Base-by-base conservation (phyloP, 2,329 filamentous ascomycete species). In the Fusarium nematophilum region DNA sequence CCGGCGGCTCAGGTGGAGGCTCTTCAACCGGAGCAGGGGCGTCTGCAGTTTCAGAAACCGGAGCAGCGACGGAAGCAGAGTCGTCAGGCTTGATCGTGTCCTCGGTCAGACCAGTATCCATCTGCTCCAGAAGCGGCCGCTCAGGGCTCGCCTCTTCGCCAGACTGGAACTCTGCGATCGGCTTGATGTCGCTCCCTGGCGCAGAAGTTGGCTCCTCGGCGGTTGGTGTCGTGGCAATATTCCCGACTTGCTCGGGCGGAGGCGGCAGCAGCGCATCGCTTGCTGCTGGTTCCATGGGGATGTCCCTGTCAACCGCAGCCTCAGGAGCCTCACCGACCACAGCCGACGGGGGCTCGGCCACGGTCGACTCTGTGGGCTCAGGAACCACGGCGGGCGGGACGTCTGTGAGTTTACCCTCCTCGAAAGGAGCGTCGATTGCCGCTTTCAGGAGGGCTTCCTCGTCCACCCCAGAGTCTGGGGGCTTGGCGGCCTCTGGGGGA, bases 171-270 rank as follows among this genome's bases (percentile, higher is more conserved):
- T 70, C 71, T 6, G 69, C 66, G n/a, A 60, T 59, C n/a, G 57
- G 48, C 43, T 71, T 73, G 6, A 68, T 60, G 14, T 66, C 70
- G 9, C 51, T 55, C 14, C 72, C 70, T 6, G 65, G 64, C 0
- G 47, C 61, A 27, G 69, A 70, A 9, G 65, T 62, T 6, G 59
- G 55, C 3, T 70, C 67, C 3, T 74, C 72, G 13, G 68, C 59
- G 44, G 68, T 72, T 4, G 76, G 75, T 1, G 66, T 66, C 6
- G 72, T 72, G 9, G 71, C 65, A 47, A 78, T 78, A 13, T 78
- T 78, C 23, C 76, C 76, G 9, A 78, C 76, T 55, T 78, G 73
- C 18, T 78, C 76, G 0, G 70, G 75, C 1, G 76, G 76, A 7
- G 75, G 75, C 9, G 74, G 76, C 1, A 77, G 55, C 11, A 76